Base-by-base conservation (phyloP, 2,329 filamentous ascomycete species). In the Scedosporium aurantiacum region DNA sequence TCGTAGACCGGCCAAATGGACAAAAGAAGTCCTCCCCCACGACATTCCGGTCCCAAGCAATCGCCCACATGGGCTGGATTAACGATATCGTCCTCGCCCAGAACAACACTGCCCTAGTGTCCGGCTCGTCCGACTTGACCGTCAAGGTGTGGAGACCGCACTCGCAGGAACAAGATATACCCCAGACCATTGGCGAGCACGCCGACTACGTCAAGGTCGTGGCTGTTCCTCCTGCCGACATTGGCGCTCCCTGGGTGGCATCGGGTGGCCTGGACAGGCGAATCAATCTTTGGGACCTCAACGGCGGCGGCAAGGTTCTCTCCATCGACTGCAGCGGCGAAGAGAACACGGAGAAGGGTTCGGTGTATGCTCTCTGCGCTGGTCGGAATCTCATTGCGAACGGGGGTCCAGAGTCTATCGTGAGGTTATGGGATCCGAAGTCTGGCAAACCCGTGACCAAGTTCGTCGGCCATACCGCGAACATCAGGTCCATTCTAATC, bases 151-250 rank as follows among this genome's bases (percentile, higher is more conserved):
- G 92, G 94, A 84, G 92, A 61, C 93, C 93, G 5, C 78, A 85
- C 64, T 82, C 82, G 10, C 70, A 76, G 25, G 78, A 83, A 61
- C 82, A 84, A 63, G 64, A 70, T 40, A 69, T 69, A 57, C 70
- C 74, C 25, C 80, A 87, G 58, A 91, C 90, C 50, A 93, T 99
- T 69, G 94, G 94, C 65, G 86, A 93, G 68, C 94, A 99, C 74
- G 88, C 87, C 68, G 94, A 99, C 78, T 99, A 97, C 71, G 92
- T 96, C 70, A 99, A 97, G 75, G 92, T 91, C 67, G 82, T 99
- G 43, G 90, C 92, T 18, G 89, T 90, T 6, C 90, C 93, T 7
- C 70, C 78, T 67, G 69, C 71, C 52, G 80, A 83, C 66, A 75
- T 79, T 50, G 79, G 84, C 47, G 82, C 85, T 61, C 86, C 87